These are phyloP conservation scores for Chloris gayana DNA, from an alignment of 176 grass and related monocot species.

Conservation along the genomic window DNA sequence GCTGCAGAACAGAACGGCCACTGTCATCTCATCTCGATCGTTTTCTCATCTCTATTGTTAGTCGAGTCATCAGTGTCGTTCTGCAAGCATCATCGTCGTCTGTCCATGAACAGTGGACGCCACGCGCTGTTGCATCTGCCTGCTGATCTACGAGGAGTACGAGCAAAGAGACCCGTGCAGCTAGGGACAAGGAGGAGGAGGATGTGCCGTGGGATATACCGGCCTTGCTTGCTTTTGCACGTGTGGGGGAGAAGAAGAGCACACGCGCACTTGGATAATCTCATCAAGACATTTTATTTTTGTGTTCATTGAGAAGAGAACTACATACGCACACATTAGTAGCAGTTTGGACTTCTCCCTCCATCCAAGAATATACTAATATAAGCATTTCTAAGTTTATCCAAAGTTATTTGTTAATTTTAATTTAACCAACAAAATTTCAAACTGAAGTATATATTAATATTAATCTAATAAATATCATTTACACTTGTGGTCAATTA, in stretches of 20 bases:
- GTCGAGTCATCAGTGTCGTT: not conserved
- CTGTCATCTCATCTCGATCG: not conserved
- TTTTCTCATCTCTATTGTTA: not conserved
- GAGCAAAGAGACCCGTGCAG: conserved; percentile 3
- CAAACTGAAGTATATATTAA: too few relatives aligned
- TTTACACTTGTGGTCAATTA: too few relatives aligned
- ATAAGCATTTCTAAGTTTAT: too few relatives aligned
- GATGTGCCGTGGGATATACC: conserved; percentile 30
- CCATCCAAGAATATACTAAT: too few relatives aligned
- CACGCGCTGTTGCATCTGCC: too few relatives aligned
- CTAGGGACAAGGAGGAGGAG: not conserved
- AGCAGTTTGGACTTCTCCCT: too few relatives aligned
- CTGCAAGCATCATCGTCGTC: not conserved
- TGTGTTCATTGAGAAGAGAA: not conserved
- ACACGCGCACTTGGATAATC: conserved; percentile 4
- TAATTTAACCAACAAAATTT: too few relatives aligned
- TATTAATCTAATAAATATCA: too few relatives aligned
- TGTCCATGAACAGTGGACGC: not conserved
- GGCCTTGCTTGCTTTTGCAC: conserved; percentile 39
- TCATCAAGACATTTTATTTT: conserved; percentile 19
- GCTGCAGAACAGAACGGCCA: not conserved
- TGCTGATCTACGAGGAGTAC: too few relatives aligned
- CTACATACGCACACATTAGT: not conserved
- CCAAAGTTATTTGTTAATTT: too few relatives aligned
- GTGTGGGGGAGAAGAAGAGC: conserved; percentile 13